These are phyloP conservation scores for Hyaloscypha variabilis DNA, from an alignment of 495 filamentous ascomycete species.

Conservation along the genomic window DNA sequence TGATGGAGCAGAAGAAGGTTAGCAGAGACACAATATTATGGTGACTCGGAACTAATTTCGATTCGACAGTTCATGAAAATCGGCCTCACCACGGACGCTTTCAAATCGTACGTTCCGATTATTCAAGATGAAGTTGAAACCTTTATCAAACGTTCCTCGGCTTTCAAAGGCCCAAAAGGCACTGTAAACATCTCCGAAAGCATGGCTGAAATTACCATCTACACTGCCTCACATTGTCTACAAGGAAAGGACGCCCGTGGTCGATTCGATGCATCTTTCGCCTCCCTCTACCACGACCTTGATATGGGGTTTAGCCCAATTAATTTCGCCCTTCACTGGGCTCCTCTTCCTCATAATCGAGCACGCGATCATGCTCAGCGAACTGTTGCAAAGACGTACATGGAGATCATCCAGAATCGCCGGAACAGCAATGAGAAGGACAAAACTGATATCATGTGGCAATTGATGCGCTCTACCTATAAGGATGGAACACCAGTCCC, in stretches of 20 bases:
- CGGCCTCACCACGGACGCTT: constrained; percentile 75
- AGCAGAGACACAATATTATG: background rate
- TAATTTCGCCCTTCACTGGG: constrained; percentile 87
- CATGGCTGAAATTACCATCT: constrained; percentile 86
- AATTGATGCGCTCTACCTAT: constrained; percentile 79
- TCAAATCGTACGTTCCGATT: constrained; percentile 76
- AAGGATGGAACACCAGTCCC: constrained; percentile 71
- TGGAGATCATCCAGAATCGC: constrained; percentile 72
- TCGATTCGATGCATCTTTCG: constrained; percentile 73
- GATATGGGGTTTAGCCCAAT: constrained; percentile 83
- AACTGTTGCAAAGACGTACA: constrained; percentile 76
- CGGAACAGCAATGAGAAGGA: constrained; percentile 50
- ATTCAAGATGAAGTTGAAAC: constrained; percentile 74
- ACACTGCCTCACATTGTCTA: constrained; percentile 77
- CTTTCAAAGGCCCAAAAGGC: constrained; percentile 70
- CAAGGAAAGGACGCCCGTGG: constrained; percentile 81
- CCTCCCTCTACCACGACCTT: constrained; percentile 78
- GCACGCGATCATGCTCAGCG: constrained; percentile 75
- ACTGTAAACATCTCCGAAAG: constrained; percentile 63
- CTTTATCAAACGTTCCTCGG: constrained; percentile 65
- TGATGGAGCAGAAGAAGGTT: constrained; percentile 80
- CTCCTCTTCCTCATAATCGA: constrained; percentile 82
- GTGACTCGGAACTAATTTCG: background rate
- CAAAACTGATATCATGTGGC: constrained; percentile 76
- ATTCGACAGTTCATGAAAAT: constrained; percentile 75